Base-by-base conservation (phyloP, 768 basidiomycete species). In the Multifurca ochricompacta region DNA sequence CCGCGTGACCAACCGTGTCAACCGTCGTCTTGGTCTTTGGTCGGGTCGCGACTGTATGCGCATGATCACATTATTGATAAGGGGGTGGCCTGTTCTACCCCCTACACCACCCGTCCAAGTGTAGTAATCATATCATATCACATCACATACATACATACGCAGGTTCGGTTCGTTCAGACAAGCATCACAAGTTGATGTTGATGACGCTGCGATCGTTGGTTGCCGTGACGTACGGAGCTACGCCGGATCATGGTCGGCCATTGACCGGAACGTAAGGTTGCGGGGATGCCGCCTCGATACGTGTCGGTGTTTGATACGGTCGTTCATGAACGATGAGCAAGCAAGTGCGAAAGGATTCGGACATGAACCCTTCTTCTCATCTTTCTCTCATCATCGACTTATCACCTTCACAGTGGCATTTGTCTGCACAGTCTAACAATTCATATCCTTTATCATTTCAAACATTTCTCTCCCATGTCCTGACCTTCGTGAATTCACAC, bases 401-500 rank as follows among this genome's bases (percentile, higher is more conserved):
- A 47, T 84, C 87, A 21, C 92, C 91, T 4, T 73, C 81, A 1
- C 88, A 92, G 68, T 95, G 93, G 93, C 80, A 89, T 62, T 73
- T 81, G 50, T 82, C 87, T 25, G 78, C 81, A 1, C 68, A 73
- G 40, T 63, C 76, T 3, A 63, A 71, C 34, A 79, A 77, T 47
- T 53, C 70, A 3, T 71, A 77, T 61, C 75, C 82, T 0, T 70
- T 97, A 11, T 67, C 83, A 2, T 77, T 97, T 40, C 70, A 78
- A 18, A 62, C 77, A 1, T 96, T 97, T 66, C 74, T 97, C 42
- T 81, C 89, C 3, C 88, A 92, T 63, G 73, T 96, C 25, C 78
- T 97, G 53, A 85, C 88, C 28, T 95, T 97, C 64, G 74, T 95
- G 64, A 98, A 99, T 65, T 81, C 92, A 3, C 93, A 98, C 70